Evolutionary conservation across 139 green algal species (phyloP).

Genomic region (Bryopsis sp.): DNA sequence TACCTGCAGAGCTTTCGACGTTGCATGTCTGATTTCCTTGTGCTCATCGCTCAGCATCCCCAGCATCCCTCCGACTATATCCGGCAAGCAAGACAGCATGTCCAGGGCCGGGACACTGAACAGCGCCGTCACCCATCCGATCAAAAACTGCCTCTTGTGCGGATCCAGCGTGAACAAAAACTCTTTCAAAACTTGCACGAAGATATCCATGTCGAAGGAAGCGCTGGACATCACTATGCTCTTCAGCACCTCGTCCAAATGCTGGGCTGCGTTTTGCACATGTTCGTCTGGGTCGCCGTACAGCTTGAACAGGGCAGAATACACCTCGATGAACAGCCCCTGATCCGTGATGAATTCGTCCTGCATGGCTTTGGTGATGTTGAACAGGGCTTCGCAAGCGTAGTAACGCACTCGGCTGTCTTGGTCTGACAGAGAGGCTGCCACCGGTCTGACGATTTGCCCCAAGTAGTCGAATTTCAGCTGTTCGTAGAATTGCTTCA

Average conservation of each 20-base stretch:
- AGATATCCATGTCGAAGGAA: slow-evolving; percentile 62
- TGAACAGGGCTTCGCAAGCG: slow-evolving; percentile 93
- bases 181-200: slow-evolving; percentile 76
- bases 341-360: slow-evolving; percentile 62
- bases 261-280: slow-evolving; percentile 85
- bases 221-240: slow-evolving; percentile 39
- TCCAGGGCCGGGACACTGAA: slow-evolving; percentile 80
- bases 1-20: slow-evolving; percentile 46
- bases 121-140: slow-evolving; percentile 77
- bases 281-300: slow-evolving; percentile 63
- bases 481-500: slow-evolving; percentile 36
- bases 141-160: slow-evolving; percentile 74
- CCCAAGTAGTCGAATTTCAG: slow-evolving; percentile 30
- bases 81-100: slow-evolving; percentile 78
- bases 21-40: slow-evolving; percentile 54
- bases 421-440: slow-evolving; percentile 72
- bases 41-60: slow-evolving; percentile 70
- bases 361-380: slow-evolving; percentile 83
- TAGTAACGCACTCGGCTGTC: slow-evolving; percentile 87
- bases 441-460: slow-evolving; percentile 76
- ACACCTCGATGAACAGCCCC: slow-evolving; percentile 78
- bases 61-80: slow-evolving; percentile 84
- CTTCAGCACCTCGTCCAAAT: slow-evolving; percentile 93
- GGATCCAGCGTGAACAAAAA: slow-evolving; percentile 73
- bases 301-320: slow-evolving; percentile 87